Evolutionary conservation across 2,329 filamentous ascomycete species (phyloP).

Genomic region (Aureobasidium melanogenum): DNA sequence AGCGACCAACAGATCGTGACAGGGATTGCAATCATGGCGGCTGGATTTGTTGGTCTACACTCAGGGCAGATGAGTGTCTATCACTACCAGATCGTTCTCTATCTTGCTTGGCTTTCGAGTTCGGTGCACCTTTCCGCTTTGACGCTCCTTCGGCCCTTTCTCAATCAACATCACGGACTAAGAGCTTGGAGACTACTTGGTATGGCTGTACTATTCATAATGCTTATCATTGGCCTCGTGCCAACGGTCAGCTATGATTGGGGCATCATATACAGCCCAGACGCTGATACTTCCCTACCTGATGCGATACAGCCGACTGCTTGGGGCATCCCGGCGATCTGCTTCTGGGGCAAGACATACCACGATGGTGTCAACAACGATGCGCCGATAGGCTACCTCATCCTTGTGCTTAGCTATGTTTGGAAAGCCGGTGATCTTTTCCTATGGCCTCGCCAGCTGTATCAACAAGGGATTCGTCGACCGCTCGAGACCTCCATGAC

Average conservation of each 20-base stretch:
- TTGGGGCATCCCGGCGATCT: constrained; percentile 8
- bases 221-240: constrained; percentile 19
- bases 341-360: constrained; percentile 6
- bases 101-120: constrained; percentile 24
- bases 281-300: neutral
- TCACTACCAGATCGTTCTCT: constrained; percentile 20
- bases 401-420: constrained; percentile 20
- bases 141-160: constrained; percentile 14
- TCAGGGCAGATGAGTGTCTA: constrained; percentile 20
- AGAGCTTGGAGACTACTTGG: constrained; percentile 17
- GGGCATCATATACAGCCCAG: neutral
- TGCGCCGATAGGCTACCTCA: constrained; percentile 15
- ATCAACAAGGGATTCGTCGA: constrained; percentile 12
- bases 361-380: constrained; percentile 18
- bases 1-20: constrained; percentile 24
- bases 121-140: constrained; percentile 21
- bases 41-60: constrained; percentile 15
- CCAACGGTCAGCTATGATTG: constrained; percentile 17
- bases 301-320: constrained; percentile 1
- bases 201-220: constrained; percentile 17
- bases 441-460: constrained; percentile 10
- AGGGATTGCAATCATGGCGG: constrained; percentile 21
- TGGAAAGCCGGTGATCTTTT: constrained; percentile 21
- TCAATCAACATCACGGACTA: constrained; percentile 12
- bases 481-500: constrained; percentile 15